Evolutionary conservation across 805 yeast genomes (phyloP).

Genomic region (Spathaspora passalidarum): DNA sequence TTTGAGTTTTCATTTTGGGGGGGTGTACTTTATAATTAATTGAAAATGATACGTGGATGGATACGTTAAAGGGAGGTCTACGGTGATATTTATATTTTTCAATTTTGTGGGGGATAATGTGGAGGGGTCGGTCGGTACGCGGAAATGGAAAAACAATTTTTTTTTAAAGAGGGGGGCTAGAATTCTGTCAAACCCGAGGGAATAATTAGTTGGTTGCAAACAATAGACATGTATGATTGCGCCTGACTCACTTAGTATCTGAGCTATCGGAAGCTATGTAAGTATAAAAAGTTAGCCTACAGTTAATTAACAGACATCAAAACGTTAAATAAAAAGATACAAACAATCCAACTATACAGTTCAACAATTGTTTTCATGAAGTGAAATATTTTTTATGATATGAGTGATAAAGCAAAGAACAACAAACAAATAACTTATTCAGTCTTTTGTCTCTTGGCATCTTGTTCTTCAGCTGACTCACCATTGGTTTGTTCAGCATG

Average conservation of each 20-base stretch:
- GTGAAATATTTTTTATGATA: background rate
- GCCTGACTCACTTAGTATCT: no score
- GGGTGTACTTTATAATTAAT: background rate
- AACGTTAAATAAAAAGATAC: background rate
- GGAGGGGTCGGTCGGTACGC: no score
- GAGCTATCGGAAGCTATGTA: no score
- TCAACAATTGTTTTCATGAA: background rate
- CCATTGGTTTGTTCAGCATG: slow-evolving; percentile 39
- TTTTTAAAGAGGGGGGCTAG: no score
- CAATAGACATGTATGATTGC: no score
- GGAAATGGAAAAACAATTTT: no score
- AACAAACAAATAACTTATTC: slow-evolving; percentile 3
- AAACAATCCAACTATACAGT: background rate
- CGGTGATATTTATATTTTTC: background rate
- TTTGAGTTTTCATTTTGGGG: slow-evolving; percentile 18
- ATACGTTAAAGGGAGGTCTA: no score
- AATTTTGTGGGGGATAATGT: no score
- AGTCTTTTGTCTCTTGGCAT: slow-evolving; percentile 35
- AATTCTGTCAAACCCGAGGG: no score
- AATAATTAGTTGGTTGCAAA: no score
- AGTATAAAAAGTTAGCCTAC: no score
- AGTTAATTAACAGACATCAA: background rate
- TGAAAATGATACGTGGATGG: no score
- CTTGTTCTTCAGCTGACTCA: slow-evolving; percentile 29
- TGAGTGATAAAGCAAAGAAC: background rate